Base-by-base conservation (phyloP, 176 grass and related monocot species). In the Avena eriantha region DNA sequence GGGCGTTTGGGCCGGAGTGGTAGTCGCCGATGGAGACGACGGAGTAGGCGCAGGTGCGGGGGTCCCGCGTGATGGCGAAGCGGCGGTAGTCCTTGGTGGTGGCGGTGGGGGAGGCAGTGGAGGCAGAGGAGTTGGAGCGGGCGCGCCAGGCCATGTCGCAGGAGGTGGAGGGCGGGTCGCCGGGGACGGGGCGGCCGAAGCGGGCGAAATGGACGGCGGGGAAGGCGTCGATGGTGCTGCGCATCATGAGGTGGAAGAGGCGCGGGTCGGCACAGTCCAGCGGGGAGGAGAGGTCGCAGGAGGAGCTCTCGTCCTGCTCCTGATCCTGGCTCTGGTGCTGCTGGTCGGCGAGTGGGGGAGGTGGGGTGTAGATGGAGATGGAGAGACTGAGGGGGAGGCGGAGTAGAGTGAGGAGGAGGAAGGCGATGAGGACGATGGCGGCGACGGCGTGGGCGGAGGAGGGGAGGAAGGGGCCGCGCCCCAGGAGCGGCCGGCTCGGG, bases 91-190 rank as follows among this genome's bases (percentile, higher is more conserved):
- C 90, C 86, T 94, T 94, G 58, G 85, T 87, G 61, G 89, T 86
- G 16, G 87, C 83, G 61, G 78, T 69, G 67, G 67, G 33, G 67
- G 67, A 69, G 1, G 65, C 65, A 29, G 51, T 55, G 54, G 67
- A 69, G 67, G 67, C 67, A 34, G 67, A 69, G 67, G 67, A 39
- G 67, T 69, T 69, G 67, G 67, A 69, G 16, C 83, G 90, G 83
- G 91, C 89, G 56, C 86, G 90, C 94, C 94, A 94, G 43, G 94
- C 94, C 92, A 97, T 97, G 83, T 97, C 94, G 50, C 94, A 97
- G 41, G 87, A 86, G 15, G 73, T 50, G 1, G 64, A 64, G 53
- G 89, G 86, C 47, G 67, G 67, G 34, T 91, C 80, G 69, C 87
- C 87, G 56, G 41, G 18, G 69, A 82, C 80, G 41, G 90, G 90